Evolutionary conservation across 1,139 yeast species (phyloP).

Genomic region (Debaryomyces udenii): DNA sequence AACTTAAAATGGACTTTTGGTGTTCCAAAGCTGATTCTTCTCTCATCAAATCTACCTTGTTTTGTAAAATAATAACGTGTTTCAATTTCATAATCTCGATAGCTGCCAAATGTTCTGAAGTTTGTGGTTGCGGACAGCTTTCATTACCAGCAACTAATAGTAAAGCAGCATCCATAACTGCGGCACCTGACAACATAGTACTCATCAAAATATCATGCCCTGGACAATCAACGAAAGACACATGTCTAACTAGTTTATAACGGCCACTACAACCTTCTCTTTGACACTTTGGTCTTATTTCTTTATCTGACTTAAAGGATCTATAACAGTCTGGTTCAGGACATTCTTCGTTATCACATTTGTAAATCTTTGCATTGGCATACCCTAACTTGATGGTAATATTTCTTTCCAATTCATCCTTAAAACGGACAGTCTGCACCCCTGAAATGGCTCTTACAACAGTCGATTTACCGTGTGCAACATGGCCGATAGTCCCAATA

Average conservation of each 20-base stretch:
- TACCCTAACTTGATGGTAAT: constrained; percentile 98
- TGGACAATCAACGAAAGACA: constrained; percentile 98
- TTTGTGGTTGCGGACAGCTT: constrained; percentile 99
- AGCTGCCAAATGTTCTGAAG: constrained; percentile 98
- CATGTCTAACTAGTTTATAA: constrained; percentile 90
- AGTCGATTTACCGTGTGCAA: constrained; percentile 98
- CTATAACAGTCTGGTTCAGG: constrained; percentile 95
- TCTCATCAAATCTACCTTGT: constrained; percentile 98
- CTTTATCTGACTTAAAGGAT: constrained; percentile 93
- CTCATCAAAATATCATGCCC: constrained; percentile 99
- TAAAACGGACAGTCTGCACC: constrained; percentile 97
- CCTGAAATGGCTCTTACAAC: constrained; percentile 99
- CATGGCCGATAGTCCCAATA: constrained; percentile 99
- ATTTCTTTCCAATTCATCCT: constrained; percentile 97
- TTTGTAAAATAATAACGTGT: constrained; percentile 94
- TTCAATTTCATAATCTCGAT: constrained; percentile 98
- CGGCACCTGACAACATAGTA: constrained; percentile 99
- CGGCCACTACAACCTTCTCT: constrained; percentile 83
- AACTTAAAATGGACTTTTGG: constrained; percentile 86
- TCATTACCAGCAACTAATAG: constrained; percentile 97
- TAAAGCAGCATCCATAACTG: constrained; percentile 99
- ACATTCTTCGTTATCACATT: constrained; percentile 83
- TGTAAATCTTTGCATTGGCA: constrained; percentile 97
- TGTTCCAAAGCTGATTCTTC: constrained; percentile 97
- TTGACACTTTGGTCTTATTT: constrained; percentile 89